Base-by-base conservation (phyloP, 805 yeast species). In the Spathaspora girioi region DNA sequence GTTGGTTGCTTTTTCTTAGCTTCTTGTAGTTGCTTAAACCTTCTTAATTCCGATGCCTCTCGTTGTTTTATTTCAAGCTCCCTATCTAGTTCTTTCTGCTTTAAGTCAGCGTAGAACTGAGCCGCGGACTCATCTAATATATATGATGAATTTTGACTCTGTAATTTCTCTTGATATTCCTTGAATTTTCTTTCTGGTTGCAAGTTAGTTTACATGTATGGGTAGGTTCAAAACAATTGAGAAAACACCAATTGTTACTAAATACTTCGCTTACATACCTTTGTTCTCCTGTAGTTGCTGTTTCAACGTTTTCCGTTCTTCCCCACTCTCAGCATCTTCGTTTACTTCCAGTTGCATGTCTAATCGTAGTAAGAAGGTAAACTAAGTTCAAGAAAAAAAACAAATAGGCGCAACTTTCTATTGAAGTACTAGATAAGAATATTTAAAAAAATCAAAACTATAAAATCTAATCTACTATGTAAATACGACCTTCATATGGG, bases 401-500 rank as follows among this genome's bases (percentile, higher is more conserved):
- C n/a, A 19, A 41, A 41, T n/a, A 19, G 8, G 18, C 14, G 15
- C 14, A 18, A 17, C 18, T 41, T 38, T 18, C 4, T 20, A 41
- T 41, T 41, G 4, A 41, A 38, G 4, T 10, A n/a, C n/a, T n/a
- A n/a, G n/a, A n/a, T n/a, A 15, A 10, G 42, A 38, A 38, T 17
- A 38, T 11, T 11, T 31, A 10, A 11, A 14, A 14, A 10, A 31
- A 5, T 10, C 9, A 31, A 31, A 31, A 31, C 35, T 31, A 31
- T 31, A 42, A 20, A 42, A 43, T n/a, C 29, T 50, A 43, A 29
- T 45, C 45, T 40, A 51, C 54, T 10, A 51, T 35, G 41, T 74
- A 77, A 15, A 75, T 61, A 64, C 81, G 71, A 17, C 75, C 79
- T 61, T 77, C 82, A 61, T 71, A 78, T 43, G 81, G 76, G 45